These are phyloP conservation scores for Puccinia hordei DNA, from an alignment of 1,284 basidiomycete species.

Conservation along the genomic window DNA sequence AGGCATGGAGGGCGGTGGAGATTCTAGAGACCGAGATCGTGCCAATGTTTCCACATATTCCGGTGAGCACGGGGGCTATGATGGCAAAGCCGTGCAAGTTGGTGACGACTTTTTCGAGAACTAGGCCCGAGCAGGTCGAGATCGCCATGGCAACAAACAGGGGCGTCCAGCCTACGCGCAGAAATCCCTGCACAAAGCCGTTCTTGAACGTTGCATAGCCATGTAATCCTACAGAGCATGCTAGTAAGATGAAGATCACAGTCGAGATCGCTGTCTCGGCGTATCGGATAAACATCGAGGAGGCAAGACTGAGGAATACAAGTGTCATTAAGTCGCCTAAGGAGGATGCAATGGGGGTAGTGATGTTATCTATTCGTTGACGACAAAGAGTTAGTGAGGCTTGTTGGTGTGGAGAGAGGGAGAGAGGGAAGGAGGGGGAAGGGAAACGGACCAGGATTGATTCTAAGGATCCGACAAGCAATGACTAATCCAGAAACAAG, in stretches of 20 bases:
- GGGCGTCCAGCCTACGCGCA: constrained; percentile 84
- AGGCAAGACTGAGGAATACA: constrained; percentile 59
- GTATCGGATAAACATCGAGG: constrained; percentile 58
- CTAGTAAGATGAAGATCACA: constrained; percentile 68
- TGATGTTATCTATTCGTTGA: constrained; percentile 76
- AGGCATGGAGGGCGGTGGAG: constrained; percentile 74
- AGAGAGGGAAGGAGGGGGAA: background rate
- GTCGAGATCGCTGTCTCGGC: constrained; percentile 60
- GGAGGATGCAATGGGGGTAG: constrained; percentile 86
- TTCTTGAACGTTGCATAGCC: constrained; percentile 67
- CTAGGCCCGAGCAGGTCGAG: constrained; percentile 84
- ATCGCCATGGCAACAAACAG: constrained; percentile 90
- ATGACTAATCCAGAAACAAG: constrained; percentile 90
- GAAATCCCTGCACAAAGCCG: constrained; percentile 68
- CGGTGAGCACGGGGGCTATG: constrained; percentile 83
- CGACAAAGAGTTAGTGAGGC: constrained; percentile 35
- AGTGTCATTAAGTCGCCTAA: constrained; percentile 87
- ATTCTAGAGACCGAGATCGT: constrained; percentile 88
- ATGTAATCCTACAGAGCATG: constrained; percentile 66
- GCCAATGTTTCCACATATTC: constrained; percentile 82
- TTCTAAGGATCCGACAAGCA: constrained; percentile 71
- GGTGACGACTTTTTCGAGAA: constrained; percentile 84
- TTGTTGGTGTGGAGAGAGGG: too few relatives aligned
- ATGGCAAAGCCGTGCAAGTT: constrained; percentile 84
- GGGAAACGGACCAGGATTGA: constrained; percentile 72